Evolutionary conservation across 2,329 filamentous ascomycete species (phyloP).

Genomic region (Epichloe hybrida): DNA sequence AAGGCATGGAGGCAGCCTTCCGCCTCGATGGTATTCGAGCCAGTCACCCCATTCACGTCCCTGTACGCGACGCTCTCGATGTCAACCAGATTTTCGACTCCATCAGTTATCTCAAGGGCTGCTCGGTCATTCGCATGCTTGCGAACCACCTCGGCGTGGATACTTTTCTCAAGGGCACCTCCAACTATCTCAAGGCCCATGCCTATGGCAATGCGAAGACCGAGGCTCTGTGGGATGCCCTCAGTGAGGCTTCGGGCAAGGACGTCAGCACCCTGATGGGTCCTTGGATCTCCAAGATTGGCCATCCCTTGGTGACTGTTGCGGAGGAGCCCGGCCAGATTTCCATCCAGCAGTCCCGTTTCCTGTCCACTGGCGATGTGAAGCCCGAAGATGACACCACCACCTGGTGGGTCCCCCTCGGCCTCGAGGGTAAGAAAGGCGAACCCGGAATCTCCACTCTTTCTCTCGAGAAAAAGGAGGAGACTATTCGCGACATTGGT

Average conservation of each 20-base stretch:
- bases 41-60: constrained; percentile 92
- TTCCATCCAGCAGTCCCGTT: constrained; percentile 71
- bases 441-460: constrained; percentile 47
- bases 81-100: constrained; percentile 97
- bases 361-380: constrained; percentile 82
- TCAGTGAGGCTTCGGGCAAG: constrained; percentile 75
- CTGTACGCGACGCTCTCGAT: constrained; percentile 83
- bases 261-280: constrained; percentile 83
- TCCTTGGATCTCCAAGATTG: constrained; percentile 90
- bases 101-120: constrained; percentile 94
- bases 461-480: constrained; percentile 62
- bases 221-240: constrained; percentile 76
- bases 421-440: constrained; percentile 62
- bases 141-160: constrained; percentile 79
- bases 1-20: constrained; percentile 86
- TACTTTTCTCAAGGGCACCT: constrained; percentile 80
- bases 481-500: constrained; percentile 61
- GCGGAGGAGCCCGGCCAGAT: constrained; percentile 75
- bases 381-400: constrained; percentile 84
- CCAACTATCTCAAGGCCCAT: constrained; percentile 77
- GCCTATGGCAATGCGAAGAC: constrained; percentile 86
- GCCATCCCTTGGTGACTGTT: constrained; percentile 81
- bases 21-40: constrained; percentile 78
- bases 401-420: constrained; percentile 94
- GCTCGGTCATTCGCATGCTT: constrained; percentile 92